A percentile compares a stretch with the other conserved stretches of the same genome.
These are phyloP conservation scores for Tremellales sp. DNA, from an alignment of 1,284 basidiomycete species.

Conservation along the genomic window DNA sequence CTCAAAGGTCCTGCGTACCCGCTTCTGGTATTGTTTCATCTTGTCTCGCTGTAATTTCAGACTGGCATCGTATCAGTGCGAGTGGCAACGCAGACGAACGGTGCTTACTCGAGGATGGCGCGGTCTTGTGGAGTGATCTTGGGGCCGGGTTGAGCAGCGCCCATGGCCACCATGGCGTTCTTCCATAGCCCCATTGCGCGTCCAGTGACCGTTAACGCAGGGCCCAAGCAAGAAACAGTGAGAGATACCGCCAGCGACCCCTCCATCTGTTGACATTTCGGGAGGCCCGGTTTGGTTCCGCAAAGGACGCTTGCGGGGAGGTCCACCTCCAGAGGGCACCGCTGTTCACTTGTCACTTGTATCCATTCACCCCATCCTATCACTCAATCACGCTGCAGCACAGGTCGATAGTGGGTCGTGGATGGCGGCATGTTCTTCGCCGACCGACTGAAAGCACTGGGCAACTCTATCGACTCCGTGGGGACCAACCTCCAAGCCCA, in stretches of 20 bases:
- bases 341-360: too few species aligned
- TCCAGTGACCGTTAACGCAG: neutral
- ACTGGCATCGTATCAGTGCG: constrained; percentile 51
- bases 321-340: too few species aligned
- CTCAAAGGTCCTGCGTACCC: constrained; percentile 55
- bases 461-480: constrained; percentile 39
- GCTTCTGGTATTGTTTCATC: constrained; percentile 89
- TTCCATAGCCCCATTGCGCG: constrained; percentile 40
- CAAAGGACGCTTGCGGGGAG: too few species aligned
- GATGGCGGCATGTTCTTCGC: constrained; percentile 18
- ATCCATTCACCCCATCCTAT: neutral
- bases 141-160: constrained; percentile 65
- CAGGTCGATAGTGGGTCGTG: neutral
- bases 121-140: constrained; percentile 91
- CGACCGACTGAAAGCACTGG: constrained; percentile 43
- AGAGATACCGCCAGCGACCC: too few species aligned
- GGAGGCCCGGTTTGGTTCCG: too few species aligned
- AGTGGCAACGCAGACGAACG: constrained; percentile 1
- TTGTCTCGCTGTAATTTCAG: constrained; percentile 95
- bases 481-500: constrained; percentile 35
- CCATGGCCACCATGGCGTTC: constrained; percentile 40
- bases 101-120: constrained; percentile 82
- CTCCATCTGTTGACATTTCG: too few species aligned
- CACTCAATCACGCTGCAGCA: neutral
- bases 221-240: too few species aligned